Base-by-base conservation (phyloP, 495 filamentous ascomycete genomes). In the Aspergillus kassunensis region DNA sequence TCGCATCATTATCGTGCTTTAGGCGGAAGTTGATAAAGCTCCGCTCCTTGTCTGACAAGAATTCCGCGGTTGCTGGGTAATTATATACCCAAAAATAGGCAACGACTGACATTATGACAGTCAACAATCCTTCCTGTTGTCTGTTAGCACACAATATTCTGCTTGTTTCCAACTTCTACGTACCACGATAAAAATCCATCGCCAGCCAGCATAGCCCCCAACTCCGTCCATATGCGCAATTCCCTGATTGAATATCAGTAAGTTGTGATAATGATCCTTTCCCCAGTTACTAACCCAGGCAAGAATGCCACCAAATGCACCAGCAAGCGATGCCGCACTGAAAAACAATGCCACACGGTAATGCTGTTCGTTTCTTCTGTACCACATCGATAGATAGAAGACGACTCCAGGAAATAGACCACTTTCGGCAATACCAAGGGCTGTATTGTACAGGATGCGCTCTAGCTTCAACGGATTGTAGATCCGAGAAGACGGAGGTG, bases 301-400 rank as follows among this genome's bases (percentile, higher is more conserved):
- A 13, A 91, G 66, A 30, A 90, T 77, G 1, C 88, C 88, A 47
- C 88, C 88, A 63, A 91, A 92, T 0, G 88, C 88, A 33, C 88
- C 88, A 2, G 88, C 87, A 11, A 91, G 68, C 5, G 85, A 84
- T 0, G 86, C 85, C 11, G 84, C 82, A 47, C 80, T 82, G 53
- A 90, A 90, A 67, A 92, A 91, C 1, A 91, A 68, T 9, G 87
- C 82, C 31, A 91, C 79, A 0, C 88, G 82, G 58, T 83, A 88
- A 61, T 87, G 83, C 49, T 78, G 76, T 61, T 91, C 87, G 23
- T 78, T 79, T 15, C 87, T 73, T 58, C 85, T 86, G 53, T 91
- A 92, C 84, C 88, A 91, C 84, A 89, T 89, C 1, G 84, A 87
- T n/a, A 92, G 75, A 59, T 90, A 90, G 63, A 86, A 91, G 1